A percentile compares a stretch with the other conserved stretches of the same genome.
Conservation (phyloP, 345 rosid genomes). For the Camelina neglecta region DNA sequence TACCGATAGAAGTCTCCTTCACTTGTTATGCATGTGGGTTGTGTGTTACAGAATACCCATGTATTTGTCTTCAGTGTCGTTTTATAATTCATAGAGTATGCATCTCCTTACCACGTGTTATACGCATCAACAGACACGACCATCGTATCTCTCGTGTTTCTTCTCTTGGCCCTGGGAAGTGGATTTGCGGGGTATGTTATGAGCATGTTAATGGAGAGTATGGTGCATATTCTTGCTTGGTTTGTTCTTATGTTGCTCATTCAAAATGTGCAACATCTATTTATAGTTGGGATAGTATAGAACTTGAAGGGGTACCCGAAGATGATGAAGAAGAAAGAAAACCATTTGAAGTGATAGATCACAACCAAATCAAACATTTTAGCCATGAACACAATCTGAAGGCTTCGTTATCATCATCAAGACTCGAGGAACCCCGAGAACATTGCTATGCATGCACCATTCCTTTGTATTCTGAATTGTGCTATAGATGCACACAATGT, state of each 20-base stretch:
- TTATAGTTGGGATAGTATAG: not conserved
- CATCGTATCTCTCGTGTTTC: not conserved
- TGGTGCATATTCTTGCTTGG: not conserved
- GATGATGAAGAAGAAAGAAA: slow-evolving; percentile 6
- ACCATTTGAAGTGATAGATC: not conserved
- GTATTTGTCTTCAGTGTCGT: not conserved
- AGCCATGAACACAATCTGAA: slow-evolving; percentile 1
- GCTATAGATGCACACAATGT: slow-evolving; percentile 2
- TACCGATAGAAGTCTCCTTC: not conserved
- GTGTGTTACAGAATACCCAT: not conserved
- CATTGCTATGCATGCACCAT: slow-evolving; percentile 14
- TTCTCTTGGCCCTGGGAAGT: not conserved
- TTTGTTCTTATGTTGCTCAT: slow-evolving; percentile 1
- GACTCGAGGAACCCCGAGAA: slow-evolving; percentile 1
- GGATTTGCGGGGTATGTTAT: slow-evolving; percentile 3
- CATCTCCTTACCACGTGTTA: slow-evolving; percentile 10
- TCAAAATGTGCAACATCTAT: not conserved
- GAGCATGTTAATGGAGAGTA: not conserved
- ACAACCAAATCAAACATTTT: not conserved
- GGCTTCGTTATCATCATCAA: not conserved
- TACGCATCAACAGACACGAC: slow-evolving; percentile 17
- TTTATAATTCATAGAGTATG: not conserved
- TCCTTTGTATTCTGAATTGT: not conserved
- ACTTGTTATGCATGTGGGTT: not conserved
- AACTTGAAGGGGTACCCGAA: slow-evolving; percentile 4